Percentiles rank a stretch among this genome's conserved stretches.
Conservation (phyloP, 2,329 filamentous ascomycete species). For the Epichloe gansuensis region DNA sequence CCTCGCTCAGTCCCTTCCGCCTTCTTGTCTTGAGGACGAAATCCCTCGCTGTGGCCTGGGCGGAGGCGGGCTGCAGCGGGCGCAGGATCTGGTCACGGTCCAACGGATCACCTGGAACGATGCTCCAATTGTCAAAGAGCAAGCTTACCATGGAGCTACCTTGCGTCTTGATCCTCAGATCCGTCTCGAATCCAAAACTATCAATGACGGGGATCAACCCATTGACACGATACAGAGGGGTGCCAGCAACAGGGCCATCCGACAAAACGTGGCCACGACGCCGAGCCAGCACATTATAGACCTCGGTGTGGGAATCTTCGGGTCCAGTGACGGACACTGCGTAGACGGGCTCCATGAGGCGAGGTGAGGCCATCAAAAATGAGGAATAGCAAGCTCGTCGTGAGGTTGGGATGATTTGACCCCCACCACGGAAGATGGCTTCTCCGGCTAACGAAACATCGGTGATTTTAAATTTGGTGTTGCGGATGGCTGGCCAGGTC, state of each 20-base stretch:
- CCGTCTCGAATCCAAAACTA: constrained; percentile 95
- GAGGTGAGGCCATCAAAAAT: constrained; percentile 91
- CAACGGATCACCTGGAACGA: constrained; percentile 89
- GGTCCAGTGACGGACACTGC: constrained; percentile 85
- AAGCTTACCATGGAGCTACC: constrained; percentile 81
- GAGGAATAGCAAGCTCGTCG: constrained; percentile 88
- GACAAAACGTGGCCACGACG: constrained; percentile 84
- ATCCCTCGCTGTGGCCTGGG: constrained; percentile 82
- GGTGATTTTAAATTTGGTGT: constrained; percentile 93
- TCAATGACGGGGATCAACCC: constrained; percentile 93
- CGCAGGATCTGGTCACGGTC: constrained; percentile 73
- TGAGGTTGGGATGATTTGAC: constrained; percentile 93
- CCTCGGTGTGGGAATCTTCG: constrained; percentile 71
- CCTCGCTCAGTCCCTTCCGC: constrained; percentile 87
- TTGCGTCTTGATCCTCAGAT: constrained; percentile 90
- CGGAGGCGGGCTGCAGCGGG: constrained; percentile 75
- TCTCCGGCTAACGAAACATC: constrained; percentile 78
- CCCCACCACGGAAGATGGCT: constrained; percentile 87
- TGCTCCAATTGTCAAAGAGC: constrained; percentile 91
- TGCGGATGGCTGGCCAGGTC: constrained; percentile 62
- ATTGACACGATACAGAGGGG: constrained; percentile 81
- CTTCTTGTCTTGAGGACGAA: constrained; percentile 93
- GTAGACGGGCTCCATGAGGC: constrained; percentile 95
- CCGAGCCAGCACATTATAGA: constrained; percentile 85
- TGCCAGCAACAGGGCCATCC: constrained; percentile 90